Evolutionary conservation across 2,329 filamentous ascomycete genomes (phyloP), one percentile per base, ranked within the genome.

Genomic region (Aspergillus fumigatus): DNA sequence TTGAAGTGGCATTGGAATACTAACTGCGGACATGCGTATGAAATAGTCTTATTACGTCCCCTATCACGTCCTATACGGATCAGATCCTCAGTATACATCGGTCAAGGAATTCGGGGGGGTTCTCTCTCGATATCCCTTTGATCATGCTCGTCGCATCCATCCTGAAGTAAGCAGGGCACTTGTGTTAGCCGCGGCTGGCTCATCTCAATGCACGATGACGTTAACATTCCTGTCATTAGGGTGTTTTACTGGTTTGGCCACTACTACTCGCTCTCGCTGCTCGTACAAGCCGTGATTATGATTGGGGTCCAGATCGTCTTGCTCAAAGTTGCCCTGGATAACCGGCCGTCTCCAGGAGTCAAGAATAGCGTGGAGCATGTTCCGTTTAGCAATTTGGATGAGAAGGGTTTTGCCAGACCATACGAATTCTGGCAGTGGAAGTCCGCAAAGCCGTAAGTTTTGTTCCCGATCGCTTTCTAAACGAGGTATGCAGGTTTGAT

Each of bases 141-240:
- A 87, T 87, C 62, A 87, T 87, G 84, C 81, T 87, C 19, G 77
- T 85, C 55, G 81, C 84, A 35, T 86, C 83, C 40, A 84, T 87
- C 56, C 69, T 86, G 19, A 87, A 87, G 82, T 84, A 69, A 63
- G 72, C 55, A 19, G 29, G 26, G 26, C 40, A 4, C 3, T 2
- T 21, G 9, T 26, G 26, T 43, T 35, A 40, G 25, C 26, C 17
- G 17, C 17, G 3, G 60, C 56, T 25, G 19, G 19, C 21, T 52
- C 43, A 19, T 51, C 11, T n/a, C 40, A 35, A 26, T 50, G 43
- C 40, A 55, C 43, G 11, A 25, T n/a, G 47, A 14, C 10, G 35
- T 52, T 58, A 26, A 52, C 55, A 43, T 38, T 40, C 45, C 23
- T 14, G 48, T 27, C 14, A 19, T 11, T 61, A 85, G 82, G 70